Percentiles rank a stretch among this genome's conserved stretches.
These are phyloP conservation scores for Chamaecrista fasciculata DNA, from an alignment of 306 rosid species.

Conservation along the genomic window DNA sequence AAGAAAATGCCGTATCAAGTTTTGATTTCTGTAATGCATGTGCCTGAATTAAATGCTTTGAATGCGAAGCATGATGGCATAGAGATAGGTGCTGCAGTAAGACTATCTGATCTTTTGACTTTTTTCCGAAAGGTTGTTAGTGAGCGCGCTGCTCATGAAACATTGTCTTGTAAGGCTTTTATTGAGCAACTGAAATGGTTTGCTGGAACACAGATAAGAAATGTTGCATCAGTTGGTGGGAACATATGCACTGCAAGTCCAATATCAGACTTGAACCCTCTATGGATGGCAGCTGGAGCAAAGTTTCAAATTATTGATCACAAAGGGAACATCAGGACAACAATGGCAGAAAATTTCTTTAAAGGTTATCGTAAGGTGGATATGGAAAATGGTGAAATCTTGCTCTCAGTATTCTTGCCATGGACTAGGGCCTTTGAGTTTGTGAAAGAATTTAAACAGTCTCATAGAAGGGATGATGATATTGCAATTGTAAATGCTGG, in stretches of 20 bases:
- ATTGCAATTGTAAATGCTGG: constrained; percentile 97
- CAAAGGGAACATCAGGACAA: constrained; percentile 64
- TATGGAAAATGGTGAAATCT: constrained; percentile 67
- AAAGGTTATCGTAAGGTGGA: constrained; percentile 87
- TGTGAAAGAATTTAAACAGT: constrained; percentile 90
- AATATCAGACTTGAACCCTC: constrained; percentile 93
- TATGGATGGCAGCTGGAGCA: constrained; percentile 92
- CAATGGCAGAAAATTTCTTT: constrained; percentile 73
- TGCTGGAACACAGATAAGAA: constrained; percentile 91
- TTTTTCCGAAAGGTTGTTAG: constrained; percentile 51
- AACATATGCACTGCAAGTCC: constrained; percentile 98
- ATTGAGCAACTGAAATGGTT: constrained; percentile 95
- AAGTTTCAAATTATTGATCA: constrained; percentile 65
- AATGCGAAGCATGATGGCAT: constrained; percentile 64
- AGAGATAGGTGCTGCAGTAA: constrained; percentile 86
- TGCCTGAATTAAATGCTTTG: constrained; percentile 69
- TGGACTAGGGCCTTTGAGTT: constrained; percentile 85
- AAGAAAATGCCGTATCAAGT: constrained; percentile 67
- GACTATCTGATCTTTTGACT: constrained; percentile 70
- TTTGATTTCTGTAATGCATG: constrained; percentile 67
- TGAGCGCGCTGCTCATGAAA: constrained; percentile 70
- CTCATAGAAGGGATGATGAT: constrained; percentile 97
- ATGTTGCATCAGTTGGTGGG: constrained; percentile 91
- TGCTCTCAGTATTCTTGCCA: constrained; percentile 83
- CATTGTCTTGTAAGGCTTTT: constrained; percentile 71